Conservation (phyloP, 1,284 basidiomycete species). For the Mycena sp. region DNA sequence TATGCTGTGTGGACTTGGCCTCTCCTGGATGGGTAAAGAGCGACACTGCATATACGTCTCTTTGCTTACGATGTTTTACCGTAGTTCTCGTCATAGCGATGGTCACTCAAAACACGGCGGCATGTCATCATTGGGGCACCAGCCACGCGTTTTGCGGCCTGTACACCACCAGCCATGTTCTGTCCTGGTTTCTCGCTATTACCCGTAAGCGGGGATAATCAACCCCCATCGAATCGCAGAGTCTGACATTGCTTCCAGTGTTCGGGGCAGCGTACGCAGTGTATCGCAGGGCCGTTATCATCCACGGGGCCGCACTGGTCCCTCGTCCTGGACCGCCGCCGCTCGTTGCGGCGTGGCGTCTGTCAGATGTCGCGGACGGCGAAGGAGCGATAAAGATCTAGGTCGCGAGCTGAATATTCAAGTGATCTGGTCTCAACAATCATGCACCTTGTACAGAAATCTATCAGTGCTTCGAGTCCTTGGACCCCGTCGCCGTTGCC, state of each 20-base stretch:
- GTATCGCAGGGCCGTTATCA: conserved; percentile 1
- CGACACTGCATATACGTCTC: not conserved
- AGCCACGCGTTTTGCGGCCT: not conserved
- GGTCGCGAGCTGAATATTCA: too few species aligned
- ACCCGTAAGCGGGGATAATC: not conserved
- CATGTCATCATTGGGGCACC: not conserved
- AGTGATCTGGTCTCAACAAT: too few species aligned
- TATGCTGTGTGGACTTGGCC: conserved; percentile 1
- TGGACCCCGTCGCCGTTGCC: too few species aligned
- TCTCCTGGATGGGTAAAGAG: conserved; percentile 6
- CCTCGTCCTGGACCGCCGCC: not conserved
- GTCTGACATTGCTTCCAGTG: not conserved
- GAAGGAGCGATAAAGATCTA: not conserved
- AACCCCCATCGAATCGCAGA: too few species aligned
- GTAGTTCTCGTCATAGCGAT: conserved; percentile 9
- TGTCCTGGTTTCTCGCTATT: conserved; percentile 13
- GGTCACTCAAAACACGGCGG: not conserved
- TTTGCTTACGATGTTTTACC: not conserved
- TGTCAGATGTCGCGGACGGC: not conserved
- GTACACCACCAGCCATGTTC: not conserved
- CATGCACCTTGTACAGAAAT: too few species aligned
- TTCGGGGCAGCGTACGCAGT: conserved; percentile 10
- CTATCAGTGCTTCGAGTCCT: too few species aligned
- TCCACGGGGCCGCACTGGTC: not conserved
- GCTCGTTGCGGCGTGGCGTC: conserved; percentile 2